These are phyloP conservation scores for Venturia asperata DNA, from an alignment of 2,329 filamentous ascomycete species.

Conservation along the genomic window DNA sequence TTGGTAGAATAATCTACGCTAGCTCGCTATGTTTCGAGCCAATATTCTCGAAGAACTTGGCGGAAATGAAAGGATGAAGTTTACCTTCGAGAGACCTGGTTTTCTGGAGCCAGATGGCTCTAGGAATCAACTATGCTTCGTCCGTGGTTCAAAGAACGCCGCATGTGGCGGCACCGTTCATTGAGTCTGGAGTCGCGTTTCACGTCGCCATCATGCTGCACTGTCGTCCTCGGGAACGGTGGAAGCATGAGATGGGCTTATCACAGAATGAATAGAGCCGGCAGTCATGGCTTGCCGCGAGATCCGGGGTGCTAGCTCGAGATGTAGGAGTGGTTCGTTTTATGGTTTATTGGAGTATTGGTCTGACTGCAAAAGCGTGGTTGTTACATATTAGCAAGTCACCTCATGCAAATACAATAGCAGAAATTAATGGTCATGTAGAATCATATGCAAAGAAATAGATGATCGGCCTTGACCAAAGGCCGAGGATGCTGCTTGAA, in stretches of 20 bases:
- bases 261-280: neutral
- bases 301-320: neutral
- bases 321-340: neutral
- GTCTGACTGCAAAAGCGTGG: neutral
- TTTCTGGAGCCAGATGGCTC: neutral
- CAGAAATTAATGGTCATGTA: neutral
- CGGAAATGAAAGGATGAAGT: neutral
- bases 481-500: neutral
- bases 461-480: too few species aligned
- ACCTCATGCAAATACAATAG: neutral
- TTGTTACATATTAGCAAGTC: neutral
- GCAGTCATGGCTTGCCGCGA: neutral
- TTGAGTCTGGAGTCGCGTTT: neutral
- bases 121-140: neutral
- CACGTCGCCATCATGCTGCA: neutral
- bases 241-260: neutral
- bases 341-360: neutral
- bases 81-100: neutral
- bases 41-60: slow-evolving; percentile 3
- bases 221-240: neutral
- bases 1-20: neutral
- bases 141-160: neutral
- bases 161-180: neutral
- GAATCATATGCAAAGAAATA: neutral
- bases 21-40: neutral